Percentiles rank a stretch among this genome's conserved stretches.
phyloP scores from a whole-genome alignment of 495 filamentous ascomycete genomes.

The Hamigera avellanea region DNA sequence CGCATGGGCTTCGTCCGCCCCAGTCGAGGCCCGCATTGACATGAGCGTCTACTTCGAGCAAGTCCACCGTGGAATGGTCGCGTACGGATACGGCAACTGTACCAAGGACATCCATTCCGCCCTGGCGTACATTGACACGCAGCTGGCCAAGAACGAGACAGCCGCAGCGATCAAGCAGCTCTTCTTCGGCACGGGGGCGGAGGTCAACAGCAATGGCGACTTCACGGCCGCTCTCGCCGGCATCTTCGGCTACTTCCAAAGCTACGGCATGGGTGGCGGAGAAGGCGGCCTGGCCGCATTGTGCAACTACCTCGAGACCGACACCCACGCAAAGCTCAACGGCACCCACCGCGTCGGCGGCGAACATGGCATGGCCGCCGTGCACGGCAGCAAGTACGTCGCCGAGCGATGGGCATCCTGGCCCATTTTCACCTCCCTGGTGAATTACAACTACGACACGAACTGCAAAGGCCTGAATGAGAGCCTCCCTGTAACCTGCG shows the following conservation, averaged over 20 bases:
- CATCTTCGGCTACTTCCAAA: constrained; percentile 34
- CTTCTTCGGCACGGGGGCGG: constrained; percentile 38
- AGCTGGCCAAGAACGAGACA: constrained; percentile 21
- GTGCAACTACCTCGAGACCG: constrained; percentile 35
- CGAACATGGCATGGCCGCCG: constrained; percentile 26
- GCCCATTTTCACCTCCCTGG: constrained; percentile 25
- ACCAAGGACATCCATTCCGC: constrained; percentile 41
- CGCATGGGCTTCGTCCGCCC: constrained; percentile 43
- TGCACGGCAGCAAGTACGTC: constrained; percentile 26
- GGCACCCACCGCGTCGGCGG: constrained; percentile 12
- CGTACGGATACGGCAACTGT: constrained; percentile 40
- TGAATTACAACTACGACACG: constrained; percentile 30
- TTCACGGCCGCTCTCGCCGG: constrained; percentile 33
- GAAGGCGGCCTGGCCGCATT: constrained; percentile 25
- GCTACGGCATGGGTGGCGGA: constrained; percentile 34
- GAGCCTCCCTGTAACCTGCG: constrained; percentile 19
- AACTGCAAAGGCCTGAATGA: constrained; percentile 29
- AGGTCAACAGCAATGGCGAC: constrained; percentile 36
- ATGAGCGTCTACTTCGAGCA: constrained; percentile 49
- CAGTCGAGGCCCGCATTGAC: constrained; percentile 40
- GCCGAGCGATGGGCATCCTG: constrained; percentile 37
- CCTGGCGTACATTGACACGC: constrained; percentile 38
- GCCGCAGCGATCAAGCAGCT: constrained; percentile 33
- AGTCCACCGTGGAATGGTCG: constrained; percentile 39
- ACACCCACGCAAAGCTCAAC: constrained; percentile 5